Base-by-base conservation (phyloP, 768 basidiomycete species). In the Pleurotus cornucopiae region DNA sequence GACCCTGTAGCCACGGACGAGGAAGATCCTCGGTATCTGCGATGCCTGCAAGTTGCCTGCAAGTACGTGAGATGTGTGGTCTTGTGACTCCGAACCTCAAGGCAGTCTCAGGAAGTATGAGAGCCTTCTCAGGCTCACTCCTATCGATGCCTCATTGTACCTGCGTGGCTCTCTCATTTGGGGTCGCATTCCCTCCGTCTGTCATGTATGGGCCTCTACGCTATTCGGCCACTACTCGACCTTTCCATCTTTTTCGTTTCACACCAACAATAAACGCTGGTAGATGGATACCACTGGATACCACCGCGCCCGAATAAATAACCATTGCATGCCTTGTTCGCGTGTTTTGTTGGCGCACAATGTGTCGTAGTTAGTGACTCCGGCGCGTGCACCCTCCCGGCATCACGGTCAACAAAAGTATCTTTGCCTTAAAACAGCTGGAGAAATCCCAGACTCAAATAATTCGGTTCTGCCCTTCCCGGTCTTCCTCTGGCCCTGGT, bases 81-180 rank as follows among this genome's bases (percentile, higher is more conserved):
- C 49, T 30, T 51, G 49, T 51, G 49, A 51, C 49, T 30, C 18
- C 14, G 49, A 51, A n/a, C 49, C 41, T 16, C 20, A 21, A 44
- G 41, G 41, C 13, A 44, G 41, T 43, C 41, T n/a, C 41, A 43
- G 41, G 16, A 47, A 23, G 25, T 34, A 26, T n/a, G 37, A 26
- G 48, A 25, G 12, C n/a, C 51, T 53, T 53, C 51, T 53, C 51
- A 53, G 51, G 51, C 51, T 52, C 38, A 39, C 6, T 44, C 16
- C 41, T 38, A 45, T 54, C 58, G 57, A 53, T 53, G 67, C 71
- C 69, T 72, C 71, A 60, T 72, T 72, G 71, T 61, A 60, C 55
- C 57, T 67, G 68, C 71, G 56, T 69, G 69, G 37, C 60, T 56
- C 57, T 52, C 61, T 41, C 55, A 53, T 51, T 57, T 48, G n/a